These are phyloP conservation scores for Sporobolomyces phaffii DNA, from an alignment of 768 basidiomycete species.

Conservation along the genomic window DNA sequence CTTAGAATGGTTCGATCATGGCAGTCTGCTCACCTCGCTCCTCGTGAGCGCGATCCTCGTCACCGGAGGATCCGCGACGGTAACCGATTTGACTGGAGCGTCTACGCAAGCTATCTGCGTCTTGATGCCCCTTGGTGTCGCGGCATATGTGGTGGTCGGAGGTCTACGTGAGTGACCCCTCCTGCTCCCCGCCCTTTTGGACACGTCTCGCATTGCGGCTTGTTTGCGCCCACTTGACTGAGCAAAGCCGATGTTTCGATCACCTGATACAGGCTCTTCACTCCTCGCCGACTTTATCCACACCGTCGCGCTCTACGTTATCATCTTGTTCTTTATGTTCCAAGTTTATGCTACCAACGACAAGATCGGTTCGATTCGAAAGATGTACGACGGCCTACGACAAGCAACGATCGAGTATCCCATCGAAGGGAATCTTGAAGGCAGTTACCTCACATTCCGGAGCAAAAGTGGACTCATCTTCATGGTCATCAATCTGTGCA, in stretches of 20 bases:
- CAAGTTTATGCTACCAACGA: slow-evolving; percentile 70
- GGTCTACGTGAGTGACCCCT: slow-evolving; percentile 42
- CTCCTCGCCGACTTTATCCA: slow-evolving; percentile 29
- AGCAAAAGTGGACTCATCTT: slow-evolving; percentile 63
- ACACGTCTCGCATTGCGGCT: too few species aligned
- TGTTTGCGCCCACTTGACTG: too few species aligned
- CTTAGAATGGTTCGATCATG: too few species aligned
- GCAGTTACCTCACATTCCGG: slow-evolving; percentile 76
- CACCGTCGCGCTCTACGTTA: not conserved
- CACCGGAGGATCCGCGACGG: slow-evolving; percentile 63
- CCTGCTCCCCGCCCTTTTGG: too few species aligned
- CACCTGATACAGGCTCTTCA: not conserved
- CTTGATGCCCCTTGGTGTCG: slow-evolving; percentile 21
- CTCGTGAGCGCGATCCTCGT: slow-evolving; percentile 45
- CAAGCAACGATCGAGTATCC: slow-evolving; percentile 7
- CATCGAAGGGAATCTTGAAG: slow-evolving; percentile 67
- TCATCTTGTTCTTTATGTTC: slow-evolving; percentile 51
- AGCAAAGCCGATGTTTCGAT: too few species aligned
- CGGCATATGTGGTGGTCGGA: slow-evolving; percentile 44
- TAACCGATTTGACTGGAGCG: slow-evolving; percentile 83
- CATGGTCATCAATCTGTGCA: not conserved
- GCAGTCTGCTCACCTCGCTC: slow-evolving; percentile 68
- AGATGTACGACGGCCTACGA: slow-evolving; percentile 53
- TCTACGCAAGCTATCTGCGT: slow-evolving; percentile 48
- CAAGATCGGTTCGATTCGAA: slow-evolving; percentile 70